phyloP scores from a whole-genome alignment of 2,329 filamentous ascomycete species.

The Incumbomyces lentus region DNA sequence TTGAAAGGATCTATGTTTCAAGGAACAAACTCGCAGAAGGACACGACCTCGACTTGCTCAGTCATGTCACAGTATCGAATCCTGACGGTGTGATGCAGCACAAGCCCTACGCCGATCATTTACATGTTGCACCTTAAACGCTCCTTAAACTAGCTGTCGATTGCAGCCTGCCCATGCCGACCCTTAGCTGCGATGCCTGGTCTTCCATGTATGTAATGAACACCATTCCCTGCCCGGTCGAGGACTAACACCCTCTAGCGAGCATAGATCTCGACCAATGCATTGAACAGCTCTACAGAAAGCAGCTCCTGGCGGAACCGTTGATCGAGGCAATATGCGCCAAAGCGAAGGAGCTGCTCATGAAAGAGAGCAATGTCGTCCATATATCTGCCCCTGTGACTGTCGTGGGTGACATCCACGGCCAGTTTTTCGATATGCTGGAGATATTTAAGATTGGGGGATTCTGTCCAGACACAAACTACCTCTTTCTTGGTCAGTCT shows the following conservation, averaged over 20 bases:
- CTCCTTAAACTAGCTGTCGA: neutral
- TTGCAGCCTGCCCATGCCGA: neutral
- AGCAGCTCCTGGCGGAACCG: constrained; percentile 91
- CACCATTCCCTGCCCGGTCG: constrained; percentile 5
- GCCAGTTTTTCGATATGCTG: constrained; percentile 97
- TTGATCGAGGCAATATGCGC: constrained; percentile 98
- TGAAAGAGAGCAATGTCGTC: constrained; percentile 99
- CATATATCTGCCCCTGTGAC: constrained; percentile 93
- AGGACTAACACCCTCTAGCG: constrained; percentile 34
- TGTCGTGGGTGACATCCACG: constrained; percentile 96
- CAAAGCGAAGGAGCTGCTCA: constrained; percentile 95
- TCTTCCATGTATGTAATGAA: constrained; percentile 15
- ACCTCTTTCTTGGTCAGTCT: constrained; percentile 75
- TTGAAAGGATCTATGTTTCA: no score
- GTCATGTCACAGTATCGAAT: neutral
- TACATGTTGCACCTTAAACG: neutral
- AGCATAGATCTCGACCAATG: constrained; percentile 98
- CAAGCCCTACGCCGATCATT: neutral
- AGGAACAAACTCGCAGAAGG: neutral
- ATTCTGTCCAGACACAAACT: constrained; percentile 95
- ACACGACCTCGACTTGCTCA: neutral
- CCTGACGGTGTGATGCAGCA: neutral
- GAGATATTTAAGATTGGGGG: constrained; percentile 99
- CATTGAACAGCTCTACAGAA: constrained; percentile 91
- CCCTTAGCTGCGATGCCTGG: constrained; percentile 16